Evolutionary conservation across 495 filamentous ascomycete genomes (phyloP).

Genomic region (Cercophora newfieldiana): DNA sequence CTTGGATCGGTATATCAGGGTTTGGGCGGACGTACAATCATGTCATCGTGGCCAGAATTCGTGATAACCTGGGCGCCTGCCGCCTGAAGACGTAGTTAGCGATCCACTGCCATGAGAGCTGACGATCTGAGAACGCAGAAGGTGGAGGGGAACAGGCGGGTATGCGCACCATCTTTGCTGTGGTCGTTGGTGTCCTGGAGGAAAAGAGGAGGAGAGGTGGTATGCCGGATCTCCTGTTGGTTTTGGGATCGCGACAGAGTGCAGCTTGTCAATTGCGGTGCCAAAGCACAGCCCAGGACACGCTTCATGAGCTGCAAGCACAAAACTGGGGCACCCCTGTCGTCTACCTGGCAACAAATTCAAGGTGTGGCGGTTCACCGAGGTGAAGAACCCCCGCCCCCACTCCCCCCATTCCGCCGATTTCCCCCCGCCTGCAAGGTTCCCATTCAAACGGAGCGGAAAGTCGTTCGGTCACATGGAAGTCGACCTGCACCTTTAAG

Average conservation of each 20-base stretch:
- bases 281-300: slow-evolving; percentile 4
- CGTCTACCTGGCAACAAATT: slow-evolving; percentile 37
- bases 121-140: not conserved
- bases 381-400: slow-evolving; percentile 3
- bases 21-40: slow-evolving; percentile 78
- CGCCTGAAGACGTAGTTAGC: slow-evolving; percentile 21
- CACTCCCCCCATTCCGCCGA: slow-evolving; percentile 5
- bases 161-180: slow-evolving; percentile 19
- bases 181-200: not conserved
- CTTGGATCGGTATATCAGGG: not conserved
- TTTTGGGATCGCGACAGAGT: not conserved
- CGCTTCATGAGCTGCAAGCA: not conserved
- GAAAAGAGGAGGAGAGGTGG: not conserved
- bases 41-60: slow-evolving; percentile 82
- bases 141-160: not conserved
- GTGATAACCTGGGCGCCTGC: slow-evolving; percentile 39
- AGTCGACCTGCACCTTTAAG: not conserved
- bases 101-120: not conserved
- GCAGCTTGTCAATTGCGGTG: slow-evolving; percentile 13
- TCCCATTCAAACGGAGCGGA: not conserved
- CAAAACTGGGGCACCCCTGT: slow-evolving; percentile 21
- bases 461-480: not conserved
- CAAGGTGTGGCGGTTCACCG: slow-evolving; percentile 28
- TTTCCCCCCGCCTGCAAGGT: not conserved
- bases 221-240: not conserved